Evolutionary conservation across 2,329 filamentous ascomycete genomes (phyloP).

Genomic region (Trichophyton mentagrophytes): DNA sequence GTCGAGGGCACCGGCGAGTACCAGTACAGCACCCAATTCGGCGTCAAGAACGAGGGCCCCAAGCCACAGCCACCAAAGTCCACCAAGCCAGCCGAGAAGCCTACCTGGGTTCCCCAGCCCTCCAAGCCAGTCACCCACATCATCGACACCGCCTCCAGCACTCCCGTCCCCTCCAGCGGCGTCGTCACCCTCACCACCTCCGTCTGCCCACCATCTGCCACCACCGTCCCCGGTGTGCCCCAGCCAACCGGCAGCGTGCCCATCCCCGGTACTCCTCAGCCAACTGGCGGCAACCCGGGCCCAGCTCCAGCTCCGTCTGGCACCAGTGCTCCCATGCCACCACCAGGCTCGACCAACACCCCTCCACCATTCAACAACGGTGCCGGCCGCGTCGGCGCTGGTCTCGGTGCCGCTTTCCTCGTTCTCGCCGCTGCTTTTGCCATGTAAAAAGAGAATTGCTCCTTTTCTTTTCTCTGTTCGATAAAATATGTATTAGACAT

Average conservation of each 20-base stretch:
- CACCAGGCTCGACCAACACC: constrained; percentile 2
- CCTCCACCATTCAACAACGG: constrained; percentile 9
- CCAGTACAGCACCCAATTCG: constrained; percentile 52
- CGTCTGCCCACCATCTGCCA: background rate
- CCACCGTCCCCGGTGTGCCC: background rate
- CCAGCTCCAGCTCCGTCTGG: constrained; percentile 11
- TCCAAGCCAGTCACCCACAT: constrained; percentile 5
- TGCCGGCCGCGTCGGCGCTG: constrained; percentile 12
- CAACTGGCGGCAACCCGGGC: constrained; percentile 8
- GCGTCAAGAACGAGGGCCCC: constrained; percentile 32
- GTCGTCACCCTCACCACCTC: constrained; percentile 16
- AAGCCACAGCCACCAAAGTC: constrained; percentile 7
- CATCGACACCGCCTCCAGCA: background rate
- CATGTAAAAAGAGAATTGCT: constrained; percentile 12
- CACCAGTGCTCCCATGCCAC: constrained; percentile 10
- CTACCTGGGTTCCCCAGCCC: constrained; percentile 7
- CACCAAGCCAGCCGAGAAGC: background rate
- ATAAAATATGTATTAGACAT: background rate
- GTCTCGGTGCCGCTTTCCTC: constrained; percentile 12
- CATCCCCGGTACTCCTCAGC: constrained; percentile 10
- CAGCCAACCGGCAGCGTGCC: too few relatives aligned
- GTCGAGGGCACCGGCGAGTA: constrained; percentile 47
- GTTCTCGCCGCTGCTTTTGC: constrained; percentile 13
- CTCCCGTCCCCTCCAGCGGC: constrained; percentile 9
- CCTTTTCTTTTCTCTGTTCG: background rate